Evolutionary conservation across 2,329 filamentous ascomycete species (phyloP), one percentile per base, ranked within the genome.

Genomic region (Fusarium austroafricanum): DNA sequence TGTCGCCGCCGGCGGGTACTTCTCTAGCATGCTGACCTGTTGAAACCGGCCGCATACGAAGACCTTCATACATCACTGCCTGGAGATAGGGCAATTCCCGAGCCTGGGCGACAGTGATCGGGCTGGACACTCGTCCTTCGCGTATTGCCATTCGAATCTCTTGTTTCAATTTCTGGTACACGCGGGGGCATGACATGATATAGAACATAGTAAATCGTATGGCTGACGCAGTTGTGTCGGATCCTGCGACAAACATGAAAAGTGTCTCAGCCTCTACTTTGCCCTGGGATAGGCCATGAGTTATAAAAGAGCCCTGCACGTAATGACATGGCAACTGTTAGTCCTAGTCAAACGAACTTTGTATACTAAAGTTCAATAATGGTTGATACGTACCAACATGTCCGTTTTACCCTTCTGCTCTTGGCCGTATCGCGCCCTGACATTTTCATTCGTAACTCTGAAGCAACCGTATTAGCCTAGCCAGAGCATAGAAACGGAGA

Each of bases 41-140:
- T 8, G 54, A 31, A 0, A 60, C 56, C 18, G 56, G 35, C 0
- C 54, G 37, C 23, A 60, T 60, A 0, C 56, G 18, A 2, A 60
- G 37, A 2, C 56, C 56, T 43, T 60, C 54, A 14, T 59, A 59
- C 0, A 59, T 51, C 1, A 60, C 54, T 29, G 56, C 56, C 56
- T 60, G 56, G 1, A 60, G 37, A 5, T 59, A 60, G 3, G 54
- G 54, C 2, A 60, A 0, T 1, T 59, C 56, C 4, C 54, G 42
- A n/a, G 54, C 43, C 4, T 60, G 28, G 6, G 37, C 23, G 9
- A 18, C 8, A 9, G 54, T 59, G 0, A 60, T 51, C 2, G 56
- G 56, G 17, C 9, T 51, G 1, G 54, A 60, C 0, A 21, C 56
- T 1, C 21, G 26, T 0, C 54, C 29, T 0, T 59, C 43, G 1